Base-by-base conservation (phyloP, 148 eudicot genomes). In the Rhododendron simsii region DNA sequence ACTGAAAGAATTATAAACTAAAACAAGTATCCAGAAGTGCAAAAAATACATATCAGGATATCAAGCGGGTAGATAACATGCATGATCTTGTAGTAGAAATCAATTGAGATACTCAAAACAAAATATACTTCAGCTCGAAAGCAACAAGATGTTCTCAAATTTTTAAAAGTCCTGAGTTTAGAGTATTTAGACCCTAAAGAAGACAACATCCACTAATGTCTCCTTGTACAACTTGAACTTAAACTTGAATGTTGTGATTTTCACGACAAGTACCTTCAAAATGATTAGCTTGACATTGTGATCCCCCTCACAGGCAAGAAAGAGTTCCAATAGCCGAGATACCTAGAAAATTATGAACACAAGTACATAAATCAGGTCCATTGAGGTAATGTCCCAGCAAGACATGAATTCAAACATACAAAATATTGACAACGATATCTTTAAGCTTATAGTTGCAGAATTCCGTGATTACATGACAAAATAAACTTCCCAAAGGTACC, bases 271-370 rank as follows among this genome's bases (percentile, higher is more conserved):
- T 90, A 96, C 99, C 99, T 96, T 93, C 86, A 96, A 18, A 48
- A 96, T 91, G 89, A 96, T 88, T 89, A 96, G 85, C 88, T 94
- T 95, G 88, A 94, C 96, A 88, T 83, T 83, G 85, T 85, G 87
- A 87, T 95, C 98, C 82, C 91, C 89, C 88, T 93, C 99, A 69
- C 82, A 92, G 23, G 93, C 90, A 84, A 89, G 89, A 85, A 94
- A 95, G 44, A 92, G 93, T 57, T 96, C 97, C 91, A 95, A 81
- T 12, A 96, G 86, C 83, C 91, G 93, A 85, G 93, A 90, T 82
- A 95, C 86, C 99, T 96, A 86, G n/a, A 47, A 18, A 76, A 14
- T 83, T 48, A 45, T 55, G 84, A 55, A 55, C 53, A 45, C 21
- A 74, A 21, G 11, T n/a, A 69, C 84, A 30, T 51, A 57, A 83